phyloP scores from a whole-genome alignment of 192 early-diverging fungal genomes.

The Coemansia biformis region DNA sequence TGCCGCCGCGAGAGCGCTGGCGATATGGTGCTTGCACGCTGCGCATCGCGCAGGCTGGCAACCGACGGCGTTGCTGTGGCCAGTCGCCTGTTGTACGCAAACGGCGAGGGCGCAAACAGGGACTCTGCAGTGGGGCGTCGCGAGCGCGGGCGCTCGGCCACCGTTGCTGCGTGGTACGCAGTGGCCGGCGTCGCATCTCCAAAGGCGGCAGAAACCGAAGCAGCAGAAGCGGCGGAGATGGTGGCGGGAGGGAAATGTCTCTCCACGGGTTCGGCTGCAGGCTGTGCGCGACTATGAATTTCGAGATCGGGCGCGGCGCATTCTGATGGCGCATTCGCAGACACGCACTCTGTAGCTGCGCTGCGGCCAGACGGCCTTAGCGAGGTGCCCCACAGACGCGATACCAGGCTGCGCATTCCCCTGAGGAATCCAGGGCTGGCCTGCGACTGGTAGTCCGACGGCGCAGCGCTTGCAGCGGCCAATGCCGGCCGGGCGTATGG shows the following conservation, averaged over 20 bases:
- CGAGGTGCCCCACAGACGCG: slow-evolving; percentile 43
- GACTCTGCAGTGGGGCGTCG: slow-evolving; percentile 35
- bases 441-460: slow-evolving; percentile 14
- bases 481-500: slow-evolving; percentile 21
- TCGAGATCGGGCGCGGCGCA: background rate
- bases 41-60: slow-evolving; percentile 37
- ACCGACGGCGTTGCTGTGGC: slow-evolving; percentile 38
- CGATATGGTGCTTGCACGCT: slow-evolving; percentile 18
- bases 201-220: background rate
- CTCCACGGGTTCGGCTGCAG: background rate
- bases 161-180: slow-evolving; percentile 18
- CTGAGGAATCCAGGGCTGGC: slow-evolving; percentile 28
- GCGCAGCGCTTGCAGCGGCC: background rate
- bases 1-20: slow-evolving; percentile 35
- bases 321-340: background rate
- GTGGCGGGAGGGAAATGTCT: background rate
- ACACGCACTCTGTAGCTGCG: background rate
- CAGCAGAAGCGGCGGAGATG: background rate
- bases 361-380: slow-evolving; percentile 13
- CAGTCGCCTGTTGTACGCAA: slow-evolving; percentile 47
- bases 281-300: background rate
- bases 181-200: slow-evolving; percentile 1
- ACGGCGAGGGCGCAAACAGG: slow-evolving; percentile 39
- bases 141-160: slow-evolving; percentile 11
- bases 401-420: slow-evolving; percentile 47